Evolutionary conservation across 805 yeast species (phyloP), one percentile per base, ranked within the genome.

Genomic region (Teunomyces pallodes): DNA sequence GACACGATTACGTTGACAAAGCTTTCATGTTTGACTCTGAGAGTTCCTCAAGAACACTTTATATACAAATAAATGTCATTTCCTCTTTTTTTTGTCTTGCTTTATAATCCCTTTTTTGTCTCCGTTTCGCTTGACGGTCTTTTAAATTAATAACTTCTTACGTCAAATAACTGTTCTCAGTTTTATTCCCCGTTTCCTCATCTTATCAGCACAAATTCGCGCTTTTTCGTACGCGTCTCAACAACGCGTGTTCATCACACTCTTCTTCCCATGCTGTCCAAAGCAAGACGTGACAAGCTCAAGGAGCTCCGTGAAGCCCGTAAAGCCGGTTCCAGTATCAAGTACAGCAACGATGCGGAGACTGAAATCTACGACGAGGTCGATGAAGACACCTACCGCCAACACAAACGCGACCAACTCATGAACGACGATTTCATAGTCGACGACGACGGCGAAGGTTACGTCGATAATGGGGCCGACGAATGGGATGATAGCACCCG

Each of bases 381-480:
- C 4, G 96, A 87, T 60, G 96, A 90, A 58, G 83, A 77, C 28
- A 82, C 84, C 32, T 92, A 82, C 66, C 75, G 92, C 55, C 79
- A 79, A 56, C 87, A 82, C 61, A 88, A 87, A 63, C 81, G 95
- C 57, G 82, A 86, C 49, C 88, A 90, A 49, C 74, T 94, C 42
- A 75, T 90, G 65, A 84, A 87, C 52, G 97, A 92, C 60, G 97
- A 92, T 64, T 92, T 92, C 62, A 94, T 92, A 32, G 96, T 90
- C 2, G 97, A 90, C 63, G 98, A 92, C 64, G 83, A 87, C 55
- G 97, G 97, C 28, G 86, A 85, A 54, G 98, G 97, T 0, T 92
- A 92, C 60, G 91, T 90, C 1, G 98, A 94, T 58, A 87, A 87
- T 38, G 99, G 99, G 49, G 87, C 78, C 6, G 95, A 92, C 58